phyloP scores from a whole-genome alignment of 164 flowering plant species.

The Stephania yunnanensis region DNA sequence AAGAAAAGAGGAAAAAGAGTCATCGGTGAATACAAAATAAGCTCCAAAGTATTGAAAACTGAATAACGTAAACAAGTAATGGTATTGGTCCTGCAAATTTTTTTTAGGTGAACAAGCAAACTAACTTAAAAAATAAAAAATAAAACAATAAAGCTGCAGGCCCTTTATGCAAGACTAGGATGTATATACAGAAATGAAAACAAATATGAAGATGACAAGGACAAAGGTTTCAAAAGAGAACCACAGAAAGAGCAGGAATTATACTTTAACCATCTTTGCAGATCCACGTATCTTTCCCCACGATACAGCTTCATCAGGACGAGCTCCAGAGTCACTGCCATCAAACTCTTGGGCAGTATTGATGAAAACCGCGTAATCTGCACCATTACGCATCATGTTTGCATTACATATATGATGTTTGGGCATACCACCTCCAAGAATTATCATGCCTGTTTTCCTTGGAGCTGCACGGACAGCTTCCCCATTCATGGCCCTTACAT shows the following conservation, averaged over 20 bases:
- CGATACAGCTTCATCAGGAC: constrained; percentile 94
- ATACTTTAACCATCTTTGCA: constrained; percentile 87
- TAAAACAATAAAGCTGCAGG: background rate
- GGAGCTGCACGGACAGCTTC: constrained; percentile 87
- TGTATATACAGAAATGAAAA: background rate
- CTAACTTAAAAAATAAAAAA: background rate
- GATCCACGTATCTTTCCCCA: constrained; percentile 93
- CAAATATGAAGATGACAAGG: background rate
- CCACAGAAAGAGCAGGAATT: background rate
- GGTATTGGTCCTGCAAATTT: background rate
- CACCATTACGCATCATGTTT: constrained; percentile 97
- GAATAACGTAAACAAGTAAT: background rate
- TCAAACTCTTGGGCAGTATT: constrained; percentile 97
- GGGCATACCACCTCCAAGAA: constrained; percentile 92
- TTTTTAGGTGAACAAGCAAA: background rate
- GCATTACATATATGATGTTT: constrained; percentile 98
- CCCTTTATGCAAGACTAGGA: background rate
- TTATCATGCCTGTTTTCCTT: constrained; percentile 86
- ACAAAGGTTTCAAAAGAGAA: constrained; percentile 6
- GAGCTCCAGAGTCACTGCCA: constrained; percentile 98
- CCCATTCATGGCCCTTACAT: constrained; percentile 83
- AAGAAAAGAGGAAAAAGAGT: background rate
- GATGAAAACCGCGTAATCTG: constrained; percentile 90
- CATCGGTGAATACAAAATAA: background rate
- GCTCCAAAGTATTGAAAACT: background rate